A percentile compares a stretch with the other conserved stretches of the same genome.
Conservation (phyloP, 495 filamentous ascomycete species). For the Aspergillus diversus region DNA sequence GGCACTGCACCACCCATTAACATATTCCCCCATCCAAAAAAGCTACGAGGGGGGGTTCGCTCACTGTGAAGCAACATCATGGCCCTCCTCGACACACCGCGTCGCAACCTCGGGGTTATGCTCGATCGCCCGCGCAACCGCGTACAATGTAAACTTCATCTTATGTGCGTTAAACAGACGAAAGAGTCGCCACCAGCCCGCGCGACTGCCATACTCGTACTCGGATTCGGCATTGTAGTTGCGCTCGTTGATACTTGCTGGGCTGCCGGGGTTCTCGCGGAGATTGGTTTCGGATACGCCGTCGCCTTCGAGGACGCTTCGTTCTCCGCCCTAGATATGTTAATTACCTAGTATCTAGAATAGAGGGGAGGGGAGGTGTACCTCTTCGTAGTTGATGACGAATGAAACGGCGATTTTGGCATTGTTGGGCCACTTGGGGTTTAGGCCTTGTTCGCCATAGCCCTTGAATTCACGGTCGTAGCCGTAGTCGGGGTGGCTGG, state of each 20-base stretch:
- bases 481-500: slow-evolving; percentile 20
- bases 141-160: slow-evolving; percentile 13
- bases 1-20: neutral
- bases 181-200: slow-evolving; percentile 13
- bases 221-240: slow-evolving; percentile 11
- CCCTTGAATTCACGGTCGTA: slow-evolving; percentile 19
- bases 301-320: slow-evolving; percentile 16
- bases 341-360: neutral
- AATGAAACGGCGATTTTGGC: slow-evolving; percentile 14
- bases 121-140: slow-evolving; percentile 9
- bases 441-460: slow-evolving; percentile 8
- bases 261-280: slow-evolving; percentile 6
- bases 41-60: neutral
- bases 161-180: slow-evolving; percentile 5
- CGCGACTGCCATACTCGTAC: slow-evolving; percentile 16
- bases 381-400: slow-evolving; percentile 20
- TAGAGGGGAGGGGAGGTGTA: neutral
- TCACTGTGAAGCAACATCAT: slow-evolving; percentile 10
- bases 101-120: slow-evolving; percentile 10
- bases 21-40: neutral
- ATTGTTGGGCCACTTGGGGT: slow-evolving; percentile 11
- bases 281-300: slow-evolving; percentile 10
- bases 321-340: slow-evolving; percentile 9
- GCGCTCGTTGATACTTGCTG: slow-evolving; percentile 12
- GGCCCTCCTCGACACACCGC: slow-evolving; percentile 3